phyloP scores from a whole-genome alignment of 108 stramenopile species.

The Cyclotella atomus region DNA sequence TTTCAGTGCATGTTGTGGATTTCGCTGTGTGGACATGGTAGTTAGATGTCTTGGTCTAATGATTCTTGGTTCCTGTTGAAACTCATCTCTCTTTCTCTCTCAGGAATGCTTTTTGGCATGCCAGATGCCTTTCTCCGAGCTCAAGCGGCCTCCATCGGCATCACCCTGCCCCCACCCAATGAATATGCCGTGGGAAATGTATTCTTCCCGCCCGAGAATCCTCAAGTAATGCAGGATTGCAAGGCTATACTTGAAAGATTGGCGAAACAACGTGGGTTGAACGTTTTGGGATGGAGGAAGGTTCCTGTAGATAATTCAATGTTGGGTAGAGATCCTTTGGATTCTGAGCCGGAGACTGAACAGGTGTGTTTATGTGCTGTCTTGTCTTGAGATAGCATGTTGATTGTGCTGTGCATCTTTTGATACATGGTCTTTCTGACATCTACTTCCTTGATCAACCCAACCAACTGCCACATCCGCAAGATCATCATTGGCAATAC shows the following conservation, averaged over 20 bases:
- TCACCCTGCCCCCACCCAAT: slow-evolving; percentile 80
- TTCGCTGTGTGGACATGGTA: no score
- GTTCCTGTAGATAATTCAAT: slow-evolving; percentile 90
- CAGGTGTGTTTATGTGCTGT: slow-evolving; percentile 52
- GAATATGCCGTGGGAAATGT: slow-evolving; percentile 94
- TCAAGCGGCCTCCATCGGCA: slow-evolving; percentile 80
- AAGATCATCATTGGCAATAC: slow-evolving; percentile 75
- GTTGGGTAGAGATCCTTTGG: slow-evolving; percentile 91
- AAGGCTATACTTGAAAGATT: slow-evolving; percentile 86
- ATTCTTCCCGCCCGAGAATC: slow-evolving; percentile 91
- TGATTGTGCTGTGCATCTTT: no score
- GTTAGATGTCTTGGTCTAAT: no score
- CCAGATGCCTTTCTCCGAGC: slow-evolving; percentile 95
- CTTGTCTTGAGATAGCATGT: neutral
- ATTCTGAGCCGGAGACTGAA: slow-evolving; percentile 90
- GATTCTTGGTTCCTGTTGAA: no score
- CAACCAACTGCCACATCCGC: neutral
- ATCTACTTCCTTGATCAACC: neutral
- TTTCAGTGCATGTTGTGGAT: neutral
- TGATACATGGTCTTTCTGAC: no score
- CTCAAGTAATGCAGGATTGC: slow-evolving; percentile 71
- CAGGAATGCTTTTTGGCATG: slow-evolving; percentile 91
- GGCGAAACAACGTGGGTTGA: slow-evolving; percentile 77
- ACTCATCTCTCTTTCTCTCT: neutral
- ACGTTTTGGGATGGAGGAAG: slow-evolving; percentile 85